These are phyloP conservation scores for Trichoderma hamatum DNA, from an alignment of 2,329 filamentous ascomycete genomes.

Conservation along the genomic window DNA sequence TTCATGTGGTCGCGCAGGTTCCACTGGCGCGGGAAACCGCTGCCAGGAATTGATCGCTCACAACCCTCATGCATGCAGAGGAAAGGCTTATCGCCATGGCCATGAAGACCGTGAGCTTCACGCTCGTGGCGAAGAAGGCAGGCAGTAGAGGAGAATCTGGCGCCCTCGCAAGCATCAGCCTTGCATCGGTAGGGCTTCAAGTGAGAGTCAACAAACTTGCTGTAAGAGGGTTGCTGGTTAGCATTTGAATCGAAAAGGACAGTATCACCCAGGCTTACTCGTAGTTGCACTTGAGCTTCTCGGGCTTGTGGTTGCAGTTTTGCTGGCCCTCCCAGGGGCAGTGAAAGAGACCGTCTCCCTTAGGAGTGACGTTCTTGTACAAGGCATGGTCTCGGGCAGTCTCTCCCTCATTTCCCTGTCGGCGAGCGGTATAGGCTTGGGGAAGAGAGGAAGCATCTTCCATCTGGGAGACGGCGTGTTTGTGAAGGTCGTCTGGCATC, in stretches of 20 bases:
- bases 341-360: slow-evolving; percentile 82
- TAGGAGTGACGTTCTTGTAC: slow-evolving; percentile 68
- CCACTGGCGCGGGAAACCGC: slow-evolving; percentile 93
- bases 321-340: slow-evolving; percentile 79
- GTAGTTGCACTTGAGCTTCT: slow-evolving; percentile 98
- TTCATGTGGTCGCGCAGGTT: slow-evolving; percentile 98
- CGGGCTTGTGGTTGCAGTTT: slow-evolving; percentile 83
- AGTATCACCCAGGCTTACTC: slow-evolving; percentile 65
- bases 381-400: slow-evolving; percentile 67
- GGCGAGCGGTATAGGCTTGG: slow-evolving; percentile 50
- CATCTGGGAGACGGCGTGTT: slow-evolving; percentile 33
- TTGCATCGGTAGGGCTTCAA: slow-evolving; percentile 96
- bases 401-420: slow-evolving; percentile 57
- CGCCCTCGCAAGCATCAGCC: slow-evolving; percentile 77
- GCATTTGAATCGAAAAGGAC: slow-evolving; percentile 27
- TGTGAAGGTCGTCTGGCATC: slow-evolving; percentile 36
- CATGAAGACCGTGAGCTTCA: slow-evolving; percentile 93
- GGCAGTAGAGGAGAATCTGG: slow-evolving; percentile 91
- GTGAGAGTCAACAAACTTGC: slow-evolving; percentile 97
- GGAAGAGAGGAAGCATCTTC: slow-evolving; percentile 38
- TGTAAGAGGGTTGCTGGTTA: slow-evolving; percentile 42
- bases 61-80: slow-evolving; percentile 87
- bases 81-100: slow-evolving; percentile 90
- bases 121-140: slow-evolving; percentile 93
- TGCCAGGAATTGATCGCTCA: slow-evolving; percentile 77